phyloP scores from a whole-genome alignment of 2,329 filamentous ascomycete species.

The Elsinoe necatrix region DNA sequence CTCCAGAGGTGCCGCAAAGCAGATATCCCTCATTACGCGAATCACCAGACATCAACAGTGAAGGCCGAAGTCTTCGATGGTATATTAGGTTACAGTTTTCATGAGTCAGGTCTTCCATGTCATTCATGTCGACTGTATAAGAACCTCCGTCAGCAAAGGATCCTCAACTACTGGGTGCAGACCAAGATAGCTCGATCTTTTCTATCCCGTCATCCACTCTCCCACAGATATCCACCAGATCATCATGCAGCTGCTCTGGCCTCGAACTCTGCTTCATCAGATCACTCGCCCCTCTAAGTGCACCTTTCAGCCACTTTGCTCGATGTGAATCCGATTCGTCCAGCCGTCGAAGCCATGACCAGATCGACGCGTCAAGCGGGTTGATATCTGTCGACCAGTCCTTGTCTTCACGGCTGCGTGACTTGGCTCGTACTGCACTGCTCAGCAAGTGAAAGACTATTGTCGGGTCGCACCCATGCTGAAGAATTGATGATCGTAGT shows the following conservation, averaged over 20 bases:
- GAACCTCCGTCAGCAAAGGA: too few relatives aligned
- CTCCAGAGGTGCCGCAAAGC: too few relatives aligned
- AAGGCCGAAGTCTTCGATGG: too few relatives aligned
- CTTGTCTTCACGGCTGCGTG: conserved; percentile 12
- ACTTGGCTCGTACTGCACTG: conserved; percentile 15
- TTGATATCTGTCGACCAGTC: conserved; percentile 21
- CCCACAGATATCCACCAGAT: conserved; percentile 13
- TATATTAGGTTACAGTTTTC: too few relatives aligned
- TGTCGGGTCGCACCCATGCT: conserved; percentile 25
- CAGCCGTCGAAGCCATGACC: conserved; percentile 28
- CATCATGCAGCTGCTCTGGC: conserved; percentile 8
- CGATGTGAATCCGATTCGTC: conserved; percentile 21
- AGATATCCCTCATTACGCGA: too few relatives aligned
- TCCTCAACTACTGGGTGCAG: too few relatives aligned
- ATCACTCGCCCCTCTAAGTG: conserved; percentile 21
- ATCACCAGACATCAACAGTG: too few relatives aligned
- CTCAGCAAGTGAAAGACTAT: conserved; percentile 23
- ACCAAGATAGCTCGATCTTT: conserved; percentile 6
- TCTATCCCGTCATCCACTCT: conserved; percentile 16
- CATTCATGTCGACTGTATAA: too few relatives aligned
- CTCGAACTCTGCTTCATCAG: conserved; percentile 7
- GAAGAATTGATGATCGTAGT: conserved; percentile 26
- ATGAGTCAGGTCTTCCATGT: too few relatives aligned
- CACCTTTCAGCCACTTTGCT: conserved; percentile 26
- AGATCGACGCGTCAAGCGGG: conserved; percentile 27